These are phyloP conservation scores for Fraxinus sp. DNA, from an alignment of 305 asterid genomes.

Conservation along the genomic window DNA sequence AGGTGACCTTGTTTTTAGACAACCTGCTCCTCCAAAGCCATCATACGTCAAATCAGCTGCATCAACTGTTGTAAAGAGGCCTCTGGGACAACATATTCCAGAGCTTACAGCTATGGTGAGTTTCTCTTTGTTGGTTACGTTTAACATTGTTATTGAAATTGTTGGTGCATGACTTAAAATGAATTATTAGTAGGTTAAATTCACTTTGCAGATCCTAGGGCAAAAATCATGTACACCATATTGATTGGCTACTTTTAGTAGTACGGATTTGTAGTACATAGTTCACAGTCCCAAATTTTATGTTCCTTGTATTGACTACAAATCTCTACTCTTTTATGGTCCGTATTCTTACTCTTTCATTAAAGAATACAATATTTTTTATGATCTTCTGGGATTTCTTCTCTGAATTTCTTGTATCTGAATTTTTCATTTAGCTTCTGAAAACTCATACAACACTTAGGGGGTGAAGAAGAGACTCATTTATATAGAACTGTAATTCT, in stretches of 20 bases:
- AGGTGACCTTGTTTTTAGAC: slow-evolving; percentile 47
- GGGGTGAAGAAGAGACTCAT: neutral
- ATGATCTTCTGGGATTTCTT: neutral
- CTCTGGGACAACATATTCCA: slow-evolving; percentile 98
- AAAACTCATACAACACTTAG: neutral
- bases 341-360: neutral
- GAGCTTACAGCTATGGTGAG: slow-evolving; percentile 97
- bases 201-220: neutral
- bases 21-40: slow-evolving; percentile 67
- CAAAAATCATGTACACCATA: neutral
- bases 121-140: slow-evolving; percentile 13
- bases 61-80: slow-evolving; percentile 97
- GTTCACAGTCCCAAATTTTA: neutral
- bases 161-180: neutral
- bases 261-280: neutral
- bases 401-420: neutral
- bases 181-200: neutral
- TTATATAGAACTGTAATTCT: neutral
- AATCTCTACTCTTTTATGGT: neutral
- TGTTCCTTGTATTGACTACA: neutral
- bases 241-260: neutral
- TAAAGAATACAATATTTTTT: neutral
- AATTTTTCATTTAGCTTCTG: neutral
- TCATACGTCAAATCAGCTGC: slow-evolving; percentile 95
- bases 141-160: slow-evolving; percentile 2